A percentile compares a stretch with the other conserved stretches of the same genome.
phyloP scores from a whole-genome alignment of 106 monocot species.

The Gastrodia elata region DNA sequence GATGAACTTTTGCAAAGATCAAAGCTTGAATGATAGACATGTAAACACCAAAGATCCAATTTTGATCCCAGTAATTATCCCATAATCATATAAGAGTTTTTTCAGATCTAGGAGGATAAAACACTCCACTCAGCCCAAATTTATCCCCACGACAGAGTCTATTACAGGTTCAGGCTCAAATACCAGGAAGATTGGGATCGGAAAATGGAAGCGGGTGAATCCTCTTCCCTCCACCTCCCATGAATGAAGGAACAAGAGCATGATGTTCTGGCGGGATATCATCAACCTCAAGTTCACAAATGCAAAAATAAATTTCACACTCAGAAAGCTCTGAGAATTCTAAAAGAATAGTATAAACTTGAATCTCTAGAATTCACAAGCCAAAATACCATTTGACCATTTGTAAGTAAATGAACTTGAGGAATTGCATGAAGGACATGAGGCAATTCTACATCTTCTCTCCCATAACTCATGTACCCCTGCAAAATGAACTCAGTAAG shows the following conservation, averaged over 20 bases:
- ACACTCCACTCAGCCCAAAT: too few relatives aligned
- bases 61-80: too few relatives aligned
- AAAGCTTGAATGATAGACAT: too few relatives aligned
- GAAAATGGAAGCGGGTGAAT: conserved; percentile 88
- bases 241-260: conserved; percentile 84
- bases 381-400: conserved; percentile 75
- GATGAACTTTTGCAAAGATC: too few relatives aligned
- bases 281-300: conserved; percentile 60
- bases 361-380: not conserved
- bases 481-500: conserved; percentile 67
- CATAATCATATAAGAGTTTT: too few relatives aligned
- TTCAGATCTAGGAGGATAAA: too few relatives aligned
- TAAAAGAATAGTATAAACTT: not conserved
- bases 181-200: conserved; percentile 68
- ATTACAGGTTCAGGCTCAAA: not conserved
- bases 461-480: conserved; percentile 90
- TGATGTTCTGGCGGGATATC: conserved; percentile 96
- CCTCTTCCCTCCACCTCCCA: conserved; percentile 87
- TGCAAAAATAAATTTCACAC: not conserved
- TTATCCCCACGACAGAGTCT: too few relatives aligned
- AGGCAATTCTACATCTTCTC: conserved; percentile 31
- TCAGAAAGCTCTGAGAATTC: not conserved
- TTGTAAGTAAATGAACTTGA: conserved; percentile 77
- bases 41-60: too few relatives aligned
- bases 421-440: conserved; percentile 41